Percentiles rank a stretch among this genome's conserved stretches.
Evolutionary conservation across 768 basidiomycete species (phyloP).

Genomic region (Russula sp.): DNA sequence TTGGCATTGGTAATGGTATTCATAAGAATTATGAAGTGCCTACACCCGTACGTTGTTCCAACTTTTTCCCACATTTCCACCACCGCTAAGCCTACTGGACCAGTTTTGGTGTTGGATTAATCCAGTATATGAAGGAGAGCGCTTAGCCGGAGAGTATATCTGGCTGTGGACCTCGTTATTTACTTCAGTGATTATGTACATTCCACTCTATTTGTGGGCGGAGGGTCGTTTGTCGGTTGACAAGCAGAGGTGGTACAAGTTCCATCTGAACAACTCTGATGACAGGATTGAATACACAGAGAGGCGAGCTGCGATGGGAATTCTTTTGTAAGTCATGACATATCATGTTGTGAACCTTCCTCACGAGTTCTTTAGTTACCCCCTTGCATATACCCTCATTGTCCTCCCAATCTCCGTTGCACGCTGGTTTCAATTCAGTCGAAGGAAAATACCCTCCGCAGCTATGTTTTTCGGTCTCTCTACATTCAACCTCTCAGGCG

Average conservation of each 20-base stretch:
- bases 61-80: background rate
- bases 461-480: conserved; percentile 32
- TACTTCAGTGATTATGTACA: conserved; percentile 33
- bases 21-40: conserved; percentile 31
- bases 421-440: conserved; percentile 35
- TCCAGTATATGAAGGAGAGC: conserved; percentile 28
- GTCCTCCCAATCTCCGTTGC: conserved; percentile 38
- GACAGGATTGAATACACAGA: background rate
- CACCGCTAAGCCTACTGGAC: conserved; percentile 6
- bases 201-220: conserved; percentile 36
- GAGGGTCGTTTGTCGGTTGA: conserved; percentile 33
- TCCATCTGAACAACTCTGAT: conserved; percentile 21
- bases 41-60: conserved; percentile 30
- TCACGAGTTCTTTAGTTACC: conserved; percentile 30
- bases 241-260: conserved; percentile 33
- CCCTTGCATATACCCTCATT: conserved; percentile 34
- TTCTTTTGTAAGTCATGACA: conserved; percentile 29
- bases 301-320: conserved; percentile 12
- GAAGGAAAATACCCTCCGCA: conserved; percentile 26
- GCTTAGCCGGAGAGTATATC: conserved; percentile 39
- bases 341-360: background rate
- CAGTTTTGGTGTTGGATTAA: conserved; percentile 43
- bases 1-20: conserved; percentile 30
- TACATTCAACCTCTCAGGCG: conserved; percentile 37
- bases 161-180: conserved; percentile 42